These are phyloP conservation scores for Brassica cretica DNA, from an alignment of 345 rosid genomes.

Conservation along the genomic window DNA sequence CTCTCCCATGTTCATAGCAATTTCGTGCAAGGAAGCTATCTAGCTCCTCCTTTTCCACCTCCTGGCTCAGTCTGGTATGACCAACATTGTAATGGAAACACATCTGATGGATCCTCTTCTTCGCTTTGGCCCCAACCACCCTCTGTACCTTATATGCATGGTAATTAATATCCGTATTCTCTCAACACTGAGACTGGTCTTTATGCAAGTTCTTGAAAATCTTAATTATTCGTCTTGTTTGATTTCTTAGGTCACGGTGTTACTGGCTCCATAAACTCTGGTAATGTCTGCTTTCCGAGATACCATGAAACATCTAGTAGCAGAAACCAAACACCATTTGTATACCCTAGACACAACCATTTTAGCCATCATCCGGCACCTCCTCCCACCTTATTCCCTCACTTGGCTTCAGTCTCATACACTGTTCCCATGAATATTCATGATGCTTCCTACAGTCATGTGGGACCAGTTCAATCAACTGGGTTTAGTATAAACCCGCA, in stretches of 20 bases:
- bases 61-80: slow-evolving; percentile 50
- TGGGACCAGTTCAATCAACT: slow-evolving; percentile 51
- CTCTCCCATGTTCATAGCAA: slow-evolving; percentile 50
- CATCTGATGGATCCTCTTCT: slow-evolving; percentile 52
- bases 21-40: slow-evolving; percentile 56
- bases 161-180: slow-evolving; percentile 49
- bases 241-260: slow-evolving; percentile 39
- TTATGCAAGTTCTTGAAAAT: neutral
- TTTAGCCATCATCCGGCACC: slow-evolving; percentile 46
- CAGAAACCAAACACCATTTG: slow-evolving; percentile 48
- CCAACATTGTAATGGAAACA: slow-evolving; percentile 44
- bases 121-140: slow-evolving; percentile 62
- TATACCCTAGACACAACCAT: slow-evolving; percentile 43
- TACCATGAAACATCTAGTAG: slow-evolving; percentile 49
- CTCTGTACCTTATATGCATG: slow-evolving; percentile 57
- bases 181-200: slow-evolving; percentile 16
- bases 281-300: slow-evolving; percentile 44
- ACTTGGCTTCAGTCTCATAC: slow-evolving; percentile 50
- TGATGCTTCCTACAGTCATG: slow-evolving; percentile 54
- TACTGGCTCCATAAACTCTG: slow-evolving; percentile 51
- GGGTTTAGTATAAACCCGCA: slow-evolving; percentile 55
- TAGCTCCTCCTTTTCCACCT: slow-evolving; percentile 55
- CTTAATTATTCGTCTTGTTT: slow-evolving; percentile 13
- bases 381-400: slow-evolving; percentile 51
- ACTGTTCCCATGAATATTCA: slow-evolving; percentile 43